phyloP scores from a whole-genome alignment of 352 stramenopile genomes.

The Phytophthora chlamydospora region DNA sequence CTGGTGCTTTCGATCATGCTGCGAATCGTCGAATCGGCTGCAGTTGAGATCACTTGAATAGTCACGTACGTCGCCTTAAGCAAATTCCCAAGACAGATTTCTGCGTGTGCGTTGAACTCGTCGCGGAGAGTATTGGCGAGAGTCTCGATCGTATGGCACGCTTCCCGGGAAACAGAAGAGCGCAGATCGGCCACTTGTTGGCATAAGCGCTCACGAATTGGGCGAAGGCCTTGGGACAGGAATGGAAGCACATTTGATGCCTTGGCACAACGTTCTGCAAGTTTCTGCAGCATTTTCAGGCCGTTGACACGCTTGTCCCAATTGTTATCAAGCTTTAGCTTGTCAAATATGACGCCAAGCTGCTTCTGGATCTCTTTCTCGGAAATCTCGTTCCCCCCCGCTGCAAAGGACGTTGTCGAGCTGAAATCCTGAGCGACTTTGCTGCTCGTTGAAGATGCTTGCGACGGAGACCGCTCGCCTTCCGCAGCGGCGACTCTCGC shows the following conservation, averaged over 20 bases:
- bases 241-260: conserved; percentile 34
- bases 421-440: conserved; percentile 30
- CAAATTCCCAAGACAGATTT: conserved; percentile 70
- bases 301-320: conserved; percentile 82
- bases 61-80: conserved; percentile 89
- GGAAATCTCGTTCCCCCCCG: conserved; percentile 33
- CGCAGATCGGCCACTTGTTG: conserved; percentile 80
- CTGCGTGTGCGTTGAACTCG: conserved; percentile 80
- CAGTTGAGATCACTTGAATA: conserved; percentile 84
- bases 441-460: conserved; percentile 47
- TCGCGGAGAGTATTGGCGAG: conserved; percentile 67
- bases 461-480: conserved; percentile 47
- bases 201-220: conserved; percentile 66
- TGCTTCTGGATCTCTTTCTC: conserved; percentile 73
- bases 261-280: conserved; percentile 51
- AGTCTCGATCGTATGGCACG: conserved; percentile 72
- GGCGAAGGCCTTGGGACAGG: conserved; percentile 47
- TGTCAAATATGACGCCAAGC: conserved; percentile 56
- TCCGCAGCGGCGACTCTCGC: conserved; percentile 31
- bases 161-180: conserved; percentile 80
- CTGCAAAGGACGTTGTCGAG: conserved; percentile 4
- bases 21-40: conserved; percentile 74
- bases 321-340: conserved; percentile 68
- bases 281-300: conserved; percentile 65
- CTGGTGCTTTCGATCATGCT: conserved; percentile 79